Percentiles rank a stretch among this genome's conserved stretches.
Evolutionary conservation across 2,329 filamentous ascomycete genomes (phyloP).

Genomic region (Ilyonectria mors-panacis): DNA sequence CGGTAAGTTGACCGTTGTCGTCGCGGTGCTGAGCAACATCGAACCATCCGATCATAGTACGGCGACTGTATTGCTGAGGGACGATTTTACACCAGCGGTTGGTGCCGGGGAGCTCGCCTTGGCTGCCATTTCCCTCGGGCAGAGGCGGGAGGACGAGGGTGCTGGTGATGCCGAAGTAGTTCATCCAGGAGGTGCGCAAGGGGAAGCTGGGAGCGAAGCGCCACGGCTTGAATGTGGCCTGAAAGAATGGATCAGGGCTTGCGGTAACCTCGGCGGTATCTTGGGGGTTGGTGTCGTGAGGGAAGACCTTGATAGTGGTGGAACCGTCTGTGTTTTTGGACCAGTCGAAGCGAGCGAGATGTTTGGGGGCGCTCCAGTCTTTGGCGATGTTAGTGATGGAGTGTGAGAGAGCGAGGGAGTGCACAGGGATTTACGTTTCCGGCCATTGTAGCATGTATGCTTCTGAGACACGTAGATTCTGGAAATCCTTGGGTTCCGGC

Average conservation of each 20-base stretch:
- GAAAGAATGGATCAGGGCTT: conserved; percentile 60
- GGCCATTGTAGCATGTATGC: conserved; percentile 67
- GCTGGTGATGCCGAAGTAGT: conserved; percentile 59
- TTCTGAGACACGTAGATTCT: conserved; percentile 69
- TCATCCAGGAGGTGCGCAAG: conserved; percentile 55
- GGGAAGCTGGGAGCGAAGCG: conserved; percentile 61
- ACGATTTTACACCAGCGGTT: conserved; percentile 60
- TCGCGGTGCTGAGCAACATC: conserved; percentile 60
- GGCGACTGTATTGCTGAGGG: conserved; percentile 50
- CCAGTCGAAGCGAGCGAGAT: conserved; percentile 67
- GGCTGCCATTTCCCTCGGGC: conserved; percentile 56
- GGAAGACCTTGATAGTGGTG: conserved; percentile 61
- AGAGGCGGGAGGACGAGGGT: conserved; percentile 65
- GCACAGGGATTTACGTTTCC: conserved; percentile 58
- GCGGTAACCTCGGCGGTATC: conserved; percentile 52
- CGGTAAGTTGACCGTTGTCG: conserved; percentile 37
- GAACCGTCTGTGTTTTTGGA: conserved; percentile 53
- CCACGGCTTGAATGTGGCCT: conserved; percentile 60
- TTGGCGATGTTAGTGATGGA: background rate
- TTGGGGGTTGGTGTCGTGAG: conserved; percentile 55
- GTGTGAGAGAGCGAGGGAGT: background rate
- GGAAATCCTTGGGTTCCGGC: conserved; percentile 60
- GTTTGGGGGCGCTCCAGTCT: conserved; percentile 72
- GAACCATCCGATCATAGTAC: conserved; percentile 61
- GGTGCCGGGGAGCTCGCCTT: conserved; percentile 62